phyloP scores from a whole-genome alignment of 805 yeast genomes.

The Kazachstania kunashirensis region DNA sequence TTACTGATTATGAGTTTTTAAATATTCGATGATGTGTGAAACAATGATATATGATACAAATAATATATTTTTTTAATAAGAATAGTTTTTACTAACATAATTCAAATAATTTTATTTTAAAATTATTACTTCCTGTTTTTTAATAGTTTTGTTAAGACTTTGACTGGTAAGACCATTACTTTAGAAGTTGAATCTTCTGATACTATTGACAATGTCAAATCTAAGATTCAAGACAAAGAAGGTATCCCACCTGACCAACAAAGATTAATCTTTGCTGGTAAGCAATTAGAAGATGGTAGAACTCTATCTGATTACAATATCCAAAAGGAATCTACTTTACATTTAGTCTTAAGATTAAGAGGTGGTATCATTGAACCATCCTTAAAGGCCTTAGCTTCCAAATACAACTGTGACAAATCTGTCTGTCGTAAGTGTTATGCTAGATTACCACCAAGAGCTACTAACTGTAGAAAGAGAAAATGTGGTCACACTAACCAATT shows the following conservation, averaged over 20 bases:
- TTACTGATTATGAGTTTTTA: too few species aligned
- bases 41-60: too few species aligned
- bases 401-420: constrained; percentile 97
- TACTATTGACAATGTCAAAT: constrained; percentile 95
- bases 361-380: constrained; percentile 93
- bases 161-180: constrained; percentile 96
- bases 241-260: constrained; percentile 68
- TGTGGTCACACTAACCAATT: constrained; percentile 99
- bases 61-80: not conserved
- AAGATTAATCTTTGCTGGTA: constrained; percentile 61
- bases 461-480: constrained; percentile 99
- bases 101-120: not conserved
- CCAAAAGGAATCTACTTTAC: constrained; percentile 61
- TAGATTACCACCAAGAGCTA: constrained; percentile 99
- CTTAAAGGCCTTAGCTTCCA: constrained; percentile 92
- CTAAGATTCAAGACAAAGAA: constrained; percentile 67
- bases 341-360: constrained; percentile 64
- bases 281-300: constrained; percentile 64
- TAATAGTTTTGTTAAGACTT: constrained; percentile 82
- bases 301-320: constrained; percentile 63
- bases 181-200: constrained; percentile 95
- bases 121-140: not conserved
- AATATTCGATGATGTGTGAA: too few species aligned
- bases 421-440: constrained; percentile 99
- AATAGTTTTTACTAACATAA: constrained; percentile 1